Base-by-base conservation (phyloP, 2,329 filamentous ascomycete genomes). In the Fusarium hainanense region DNA sequence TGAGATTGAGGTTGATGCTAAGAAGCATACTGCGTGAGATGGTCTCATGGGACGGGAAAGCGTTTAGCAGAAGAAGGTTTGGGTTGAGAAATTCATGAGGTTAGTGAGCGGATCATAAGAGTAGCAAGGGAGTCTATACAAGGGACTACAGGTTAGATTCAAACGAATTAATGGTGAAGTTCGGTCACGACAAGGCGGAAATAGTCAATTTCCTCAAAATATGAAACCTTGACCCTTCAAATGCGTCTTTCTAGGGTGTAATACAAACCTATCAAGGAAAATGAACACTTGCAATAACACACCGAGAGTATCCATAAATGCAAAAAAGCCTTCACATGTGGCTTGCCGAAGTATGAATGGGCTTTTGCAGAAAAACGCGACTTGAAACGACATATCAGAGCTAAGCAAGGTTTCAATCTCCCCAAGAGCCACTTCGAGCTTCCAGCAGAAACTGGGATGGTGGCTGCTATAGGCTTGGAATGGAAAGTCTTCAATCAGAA, bases 1-100 rank as follows among this genome's bases (percentile, higher is more conserved):
- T n/a, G 71, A 73, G 37, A 70, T 73, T 23, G 71, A 73, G 46
- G 69, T 74, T 14, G 71, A 74, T 40, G 71, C 66, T 2, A 66
- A 63, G 27, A 66, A 43, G 16, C n/a, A 30, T 23, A 16, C 20
- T 23, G 32, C 44, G 2, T 50, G 11, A 46, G 28, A 5, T 37
- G 34, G 4, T 10, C 16, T 37, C 9, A 32, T 5, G 8, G 20
- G 32, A 25, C 8, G 6, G 7, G 21, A 7, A 3, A 10, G n/a
- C 12, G 8, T 43, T 43, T 4, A n/a, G 34, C 2, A 4, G 34
- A 37, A 11, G 18, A n/a, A 37, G 10, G 9, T n/a, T n/a, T 7
- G 4, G 34, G 32, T 18, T 10, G 32, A 6, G 18, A 11, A 37
- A n/a, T 11, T 6, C 34, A 37, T n/a, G 9, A n/a, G 34, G 2